Percentiles rank a stretch among this genome's conserved stretches.
Evolutionary conservation across 768 basidiomycete species (phyloP).

Genomic region (Hortiboletus campestris): DNA sequence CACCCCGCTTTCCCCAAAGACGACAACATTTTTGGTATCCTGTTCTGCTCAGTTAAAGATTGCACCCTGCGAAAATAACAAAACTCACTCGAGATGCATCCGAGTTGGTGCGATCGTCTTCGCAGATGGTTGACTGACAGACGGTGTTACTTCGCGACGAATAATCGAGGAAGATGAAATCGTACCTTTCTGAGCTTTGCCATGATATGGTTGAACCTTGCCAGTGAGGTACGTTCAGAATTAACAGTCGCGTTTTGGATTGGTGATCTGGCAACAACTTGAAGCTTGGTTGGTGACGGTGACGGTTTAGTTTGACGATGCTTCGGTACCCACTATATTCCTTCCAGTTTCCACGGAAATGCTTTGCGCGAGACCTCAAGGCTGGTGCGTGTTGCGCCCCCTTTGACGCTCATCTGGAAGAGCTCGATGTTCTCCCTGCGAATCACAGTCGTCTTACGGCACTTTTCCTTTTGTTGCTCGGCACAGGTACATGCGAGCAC

Average conservation of each 20-base stretch:
- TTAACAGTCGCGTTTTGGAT: slow-evolving; percentile 3
- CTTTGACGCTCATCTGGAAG: slow-evolving; percentile 13
- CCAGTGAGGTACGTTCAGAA: slow-evolving; percentile 1
- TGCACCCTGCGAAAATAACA: background rate
- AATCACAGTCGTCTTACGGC: slow-evolving; percentile 2
- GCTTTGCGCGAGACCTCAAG: slow-evolving; percentile 9
- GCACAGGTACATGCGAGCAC: slow-evolving; percentile 8
- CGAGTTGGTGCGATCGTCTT: background rate
- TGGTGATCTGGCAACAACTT: background rate
- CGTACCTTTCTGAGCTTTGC: slow-evolving; percentile 15
- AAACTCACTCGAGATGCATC: slow-evolving; percentile 11
- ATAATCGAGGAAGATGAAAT: background rate
- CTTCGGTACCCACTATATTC: slow-evolving; percentile 3
- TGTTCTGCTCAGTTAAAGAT: slow-evolving; percentile 3
- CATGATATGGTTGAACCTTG: background rate
- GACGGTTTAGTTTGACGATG: background rate
- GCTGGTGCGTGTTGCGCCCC: slow-evolving; percentile 9
- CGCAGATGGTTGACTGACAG: slow-evolving; percentile 5
- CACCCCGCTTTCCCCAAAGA: slow-evolving; percentile 44
- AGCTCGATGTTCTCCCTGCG: background rate
- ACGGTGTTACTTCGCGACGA: slow-evolving; percentile 9
- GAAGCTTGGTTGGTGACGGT: background rate
- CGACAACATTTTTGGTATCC: slow-evolving; percentile 33
- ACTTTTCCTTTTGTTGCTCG: slow-evolving; percentile 1
- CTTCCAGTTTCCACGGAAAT: background rate